Evolutionary conservation across 2,329 filamentous ascomycete species (phyloP).

Genomic region (Aspergillus sp.): DNA sequence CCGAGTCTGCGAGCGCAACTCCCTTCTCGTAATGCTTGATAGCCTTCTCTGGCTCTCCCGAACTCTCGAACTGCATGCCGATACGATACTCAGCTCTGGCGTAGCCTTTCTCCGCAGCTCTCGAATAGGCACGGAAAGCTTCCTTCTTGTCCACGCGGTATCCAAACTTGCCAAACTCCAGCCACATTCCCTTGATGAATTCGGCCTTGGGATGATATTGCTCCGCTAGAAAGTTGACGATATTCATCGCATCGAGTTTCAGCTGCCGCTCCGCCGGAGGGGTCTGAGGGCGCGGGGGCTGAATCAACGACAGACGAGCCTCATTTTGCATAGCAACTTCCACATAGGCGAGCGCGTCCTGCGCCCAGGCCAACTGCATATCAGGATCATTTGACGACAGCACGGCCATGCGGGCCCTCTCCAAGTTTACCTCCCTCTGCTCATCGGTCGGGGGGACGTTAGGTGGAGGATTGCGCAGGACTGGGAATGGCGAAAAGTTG

Average conservation of each 20-base stretch:
- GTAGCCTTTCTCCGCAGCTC: constrained; percentile 83
- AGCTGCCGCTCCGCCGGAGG: constrained; percentile 88
- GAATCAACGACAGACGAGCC: constrained; percentile 62
- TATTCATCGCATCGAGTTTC: constrained; percentile 83
- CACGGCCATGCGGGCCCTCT: constrained; percentile 78
- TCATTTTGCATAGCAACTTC: constrained; percentile 80
- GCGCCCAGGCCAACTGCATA: constrained; percentile 95
- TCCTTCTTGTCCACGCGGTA: constrained; percentile 90
- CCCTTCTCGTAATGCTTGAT: constrained; percentile 87
- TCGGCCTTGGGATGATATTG: constrained; percentile 92
- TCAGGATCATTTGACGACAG: constrained; percentile 92
- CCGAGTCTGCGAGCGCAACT: constrained; percentile 78
- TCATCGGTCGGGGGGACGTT: constrained; percentile 94
- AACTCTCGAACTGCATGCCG: constrained; percentile 96
- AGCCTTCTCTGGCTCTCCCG: constrained; percentile 87
- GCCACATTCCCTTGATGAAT: constrained; percentile 94
- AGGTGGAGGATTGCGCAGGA: constrained; percentile 72
- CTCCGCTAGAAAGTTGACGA: constrained; percentile 84
- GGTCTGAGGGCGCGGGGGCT: constrained; percentile 69
- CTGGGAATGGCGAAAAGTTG: constrained; percentile 89
- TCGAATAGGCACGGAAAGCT: constrained; percentile 82
- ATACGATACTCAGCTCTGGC: constrained; percentile 91
- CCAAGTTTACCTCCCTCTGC: constrained; percentile 86
- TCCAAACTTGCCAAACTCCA: constrained; percentile 96
- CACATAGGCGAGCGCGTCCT: constrained; percentile 85